A percentile compares a stretch with the other conserved stretches of the same genome.
Conservation (phyloP, 2,329 filamentous ascomycete species). For the Fusarium tjaetaba region DNA sequence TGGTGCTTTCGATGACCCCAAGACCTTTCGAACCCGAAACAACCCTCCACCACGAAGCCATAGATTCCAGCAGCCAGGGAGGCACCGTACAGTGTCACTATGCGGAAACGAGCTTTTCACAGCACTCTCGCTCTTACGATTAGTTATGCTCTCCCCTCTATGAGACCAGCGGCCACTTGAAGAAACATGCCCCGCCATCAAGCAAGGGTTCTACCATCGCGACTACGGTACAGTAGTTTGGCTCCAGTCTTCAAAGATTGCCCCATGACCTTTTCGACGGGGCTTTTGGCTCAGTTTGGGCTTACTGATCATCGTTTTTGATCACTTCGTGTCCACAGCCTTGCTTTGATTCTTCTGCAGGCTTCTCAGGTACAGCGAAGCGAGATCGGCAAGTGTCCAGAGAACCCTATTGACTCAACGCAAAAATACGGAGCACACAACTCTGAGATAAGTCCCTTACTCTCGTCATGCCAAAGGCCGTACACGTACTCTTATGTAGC, state of each 20-base stretch:
- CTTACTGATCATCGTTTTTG: background rate
- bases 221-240: background rate
- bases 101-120: background rate
- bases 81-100: background rate
- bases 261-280: background rate
- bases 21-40: conserved; percentile 16
- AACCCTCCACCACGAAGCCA: background rate
- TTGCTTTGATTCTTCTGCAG: background rate
- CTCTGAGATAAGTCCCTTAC: background rate
- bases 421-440: background rate
- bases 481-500: background rate
- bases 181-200: background rate
- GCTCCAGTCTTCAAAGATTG: background rate
- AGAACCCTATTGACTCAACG: background rate
- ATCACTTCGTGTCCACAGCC: background rate
- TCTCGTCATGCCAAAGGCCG: background rate
- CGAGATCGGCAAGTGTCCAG: background rate
- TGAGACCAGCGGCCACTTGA: background rate
- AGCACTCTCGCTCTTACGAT: background rate
- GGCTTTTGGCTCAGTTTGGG: background rate
- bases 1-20: conserved; percentile 23
- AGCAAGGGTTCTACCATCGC: background rate
- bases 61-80: background rate
- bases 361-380: background rate
- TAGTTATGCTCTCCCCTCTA: background rate